A percentile compares a stretch with the other conserved stretches of the same genome.
Evolutionary conservation across 176 grass and related monocot species (phyloP).

Genomic region (Metroxylon sagu): DNA sequence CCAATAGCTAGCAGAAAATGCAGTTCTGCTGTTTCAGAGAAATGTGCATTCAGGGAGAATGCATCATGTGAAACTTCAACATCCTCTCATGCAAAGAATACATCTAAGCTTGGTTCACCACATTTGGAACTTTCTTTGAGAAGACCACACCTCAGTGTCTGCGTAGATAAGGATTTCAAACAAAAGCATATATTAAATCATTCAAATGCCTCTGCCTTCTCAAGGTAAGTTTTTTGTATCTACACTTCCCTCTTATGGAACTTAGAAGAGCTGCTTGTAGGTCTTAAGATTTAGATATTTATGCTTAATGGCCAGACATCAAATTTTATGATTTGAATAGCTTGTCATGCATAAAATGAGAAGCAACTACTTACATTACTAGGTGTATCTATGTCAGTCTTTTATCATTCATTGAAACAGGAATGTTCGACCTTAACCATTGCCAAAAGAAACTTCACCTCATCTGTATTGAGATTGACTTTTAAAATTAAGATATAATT

Average conservation of each 20-base stretch:
- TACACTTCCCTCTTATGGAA: background rate
- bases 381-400: too few species aligned
- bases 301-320: too few species aligned
- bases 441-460: too few species aligned
- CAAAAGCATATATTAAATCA: conserved; percentile 73
- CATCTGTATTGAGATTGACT: too few species aligned
- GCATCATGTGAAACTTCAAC: conserved; percentile 27
- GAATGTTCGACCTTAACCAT: too few species aligned
- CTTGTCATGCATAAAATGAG: too few species aligned
- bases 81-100: conserved; percentile 24
- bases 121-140: conserved; percentile 25
- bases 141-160: conserved; percentile 31
- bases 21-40: conserved; percentile 30
- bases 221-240: conserved; percentile 39
- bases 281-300: too few species aligned
- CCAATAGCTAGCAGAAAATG: conserved; percentile 26
- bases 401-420: too few species aligned
- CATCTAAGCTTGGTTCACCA: conserved; percentile 34
- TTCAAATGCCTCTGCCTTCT: conserved; percentile 84
- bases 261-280: background rate
- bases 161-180: conserved; percentile 28
- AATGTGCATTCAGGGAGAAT: conserved; percentile 21
- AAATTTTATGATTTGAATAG: too few species aligned
- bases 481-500: too few species aligned
- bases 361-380: too few species aligned